Conservation (phyloP, 306 rosid species). For the Cucumis hystrix region DNA sequence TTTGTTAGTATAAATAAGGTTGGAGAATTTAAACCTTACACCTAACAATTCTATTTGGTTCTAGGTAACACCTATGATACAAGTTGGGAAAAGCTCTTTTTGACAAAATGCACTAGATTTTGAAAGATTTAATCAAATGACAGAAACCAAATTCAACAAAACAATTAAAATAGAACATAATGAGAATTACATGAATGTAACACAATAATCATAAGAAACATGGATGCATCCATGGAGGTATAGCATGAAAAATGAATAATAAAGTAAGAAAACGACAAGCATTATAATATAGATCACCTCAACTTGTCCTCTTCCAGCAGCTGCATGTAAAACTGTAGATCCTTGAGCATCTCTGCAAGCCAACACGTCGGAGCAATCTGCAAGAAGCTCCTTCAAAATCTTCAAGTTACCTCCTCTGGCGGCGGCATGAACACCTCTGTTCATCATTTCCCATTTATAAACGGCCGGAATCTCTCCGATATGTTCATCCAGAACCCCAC, state of each 20-base stretch:
- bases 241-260: slow-evolving; percentile 1
- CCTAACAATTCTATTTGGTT: no score
- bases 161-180: neutral
- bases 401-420: slow-evolving; percentile 82
- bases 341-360: slow-evolving; percentile 71
- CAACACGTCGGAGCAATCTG: slow-evolving; percentile 56
- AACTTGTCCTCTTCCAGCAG: slow-evolving; percentile 85
- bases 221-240: neutral
- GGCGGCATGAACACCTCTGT: slow-evolving; percentile 86
- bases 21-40: no score
- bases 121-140: neutral
- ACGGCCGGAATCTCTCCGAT: slow-evolving; percentile 54
- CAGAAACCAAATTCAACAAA: neutral
- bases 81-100: no score
- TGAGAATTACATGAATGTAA: neutral
- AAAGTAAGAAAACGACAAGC: neutral
- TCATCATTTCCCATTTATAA: slow-evolving; percentile 78
- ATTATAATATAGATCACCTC: slow-evolving; percentile 40
- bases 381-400: slow-evolving; percentile 63
- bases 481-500: slow-evolving; percentile 49
- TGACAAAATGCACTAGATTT: neutral
- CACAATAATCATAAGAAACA: neutral
- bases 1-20: no score
- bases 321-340: slow-evolving; percentile 78
- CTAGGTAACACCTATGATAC: no score